Conservation (phyloP, 225 moss, liverwort and hornwort species). For the Sphagnum tenellum region DNA sequence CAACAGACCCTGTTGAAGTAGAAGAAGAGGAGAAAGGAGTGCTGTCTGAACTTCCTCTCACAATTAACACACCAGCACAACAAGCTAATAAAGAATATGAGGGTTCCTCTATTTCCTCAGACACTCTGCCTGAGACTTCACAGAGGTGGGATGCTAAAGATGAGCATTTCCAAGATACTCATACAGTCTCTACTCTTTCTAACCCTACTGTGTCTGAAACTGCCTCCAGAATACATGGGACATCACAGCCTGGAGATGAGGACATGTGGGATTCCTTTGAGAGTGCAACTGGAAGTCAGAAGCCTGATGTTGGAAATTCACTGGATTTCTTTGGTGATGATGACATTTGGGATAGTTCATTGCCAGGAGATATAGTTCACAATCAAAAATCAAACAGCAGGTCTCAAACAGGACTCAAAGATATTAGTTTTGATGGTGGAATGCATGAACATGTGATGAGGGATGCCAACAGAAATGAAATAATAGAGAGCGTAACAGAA, state of each 20-base stretch:
- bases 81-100: conserved; percentile 3
- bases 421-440: not conserved
- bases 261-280: conserved; percentile 50
- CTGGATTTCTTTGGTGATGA: conserved; percentile 15
- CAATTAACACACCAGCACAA: conserved; percentile 14
- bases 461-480: conserved; percentile 4
- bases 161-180: conserved; percentile 12
- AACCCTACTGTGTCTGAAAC: conserved; percentile 19
- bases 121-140: conserved; percentile 12
- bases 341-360: conserved; percentile 23
- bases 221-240: conserved; percentile 25
- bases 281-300: conserved; percentile 25
- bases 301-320: conserved; percentile 9
- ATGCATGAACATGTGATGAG: not conserved
- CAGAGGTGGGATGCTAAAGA: conserved; percentile 13
- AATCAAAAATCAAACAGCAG: conserved; percentile 7
- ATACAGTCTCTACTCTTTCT: conserved; percentile 19
- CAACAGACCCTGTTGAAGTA: conserved; percentile 18
- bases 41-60: conserved; percentile 7
- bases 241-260: conserved; percentile 19
- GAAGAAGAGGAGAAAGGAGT: conserved; percentile 14
- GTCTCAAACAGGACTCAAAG: conserved; percentile 3
- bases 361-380: conserved; percentile 7
- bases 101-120: conserved; percentile 16
- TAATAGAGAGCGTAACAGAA: not conserved